phyloP scores from a whole-genome alignment of 2,329 filamentous ascomycete genomes.

The Fusarium devonianum region DNA sequence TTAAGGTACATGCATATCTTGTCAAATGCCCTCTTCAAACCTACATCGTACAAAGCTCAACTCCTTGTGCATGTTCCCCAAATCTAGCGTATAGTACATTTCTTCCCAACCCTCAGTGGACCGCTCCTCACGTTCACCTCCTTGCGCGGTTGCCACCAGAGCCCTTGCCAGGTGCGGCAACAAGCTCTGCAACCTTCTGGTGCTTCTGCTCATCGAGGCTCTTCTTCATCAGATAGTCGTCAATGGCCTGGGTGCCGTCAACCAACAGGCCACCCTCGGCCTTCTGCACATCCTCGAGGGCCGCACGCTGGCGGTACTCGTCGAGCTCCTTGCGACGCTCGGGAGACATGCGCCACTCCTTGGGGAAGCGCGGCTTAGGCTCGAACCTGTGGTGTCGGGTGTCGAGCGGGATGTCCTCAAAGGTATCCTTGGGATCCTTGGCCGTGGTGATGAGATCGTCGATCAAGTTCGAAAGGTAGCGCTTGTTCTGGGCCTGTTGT shows the following conservation, averaged over 20 bases:
- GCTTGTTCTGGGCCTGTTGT: conserved; percentile 94
- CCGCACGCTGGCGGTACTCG: conserved; percentile 60
- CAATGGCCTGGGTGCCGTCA: conserved; percentile 61
- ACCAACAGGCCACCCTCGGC: conserved; percentile 63
- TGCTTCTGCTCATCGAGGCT: conserved; percentile 46
- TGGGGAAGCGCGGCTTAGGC: conserved; percentile 74
- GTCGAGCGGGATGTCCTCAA: conserved; percentile 89
- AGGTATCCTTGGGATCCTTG: conserved; percentile 79
- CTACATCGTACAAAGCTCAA: conserved; percentile 39
- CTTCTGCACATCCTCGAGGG: conserved; percentile 62
- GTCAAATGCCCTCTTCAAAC: conserved; percentile 31
- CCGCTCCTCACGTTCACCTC: conserved; percentile 29
- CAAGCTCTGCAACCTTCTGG: conserved; percentile 45
- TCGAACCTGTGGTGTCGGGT: conserved; percentile 82
- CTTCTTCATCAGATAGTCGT: conserved; percentile 47
- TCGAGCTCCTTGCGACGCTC: conserved; percentile 72
- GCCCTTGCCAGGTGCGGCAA: conserved; percentile 35
- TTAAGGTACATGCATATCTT: conserved; percentile 35
- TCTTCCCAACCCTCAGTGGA: conserved; percentile 12
- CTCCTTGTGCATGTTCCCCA: conserved; percentile 34
- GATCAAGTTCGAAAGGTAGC: conserved; percentile 84
- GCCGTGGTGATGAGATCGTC: conserved; percentile 76
- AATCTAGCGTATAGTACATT: conserved; percentile 39
- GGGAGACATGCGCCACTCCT: conserved; percentile 80
- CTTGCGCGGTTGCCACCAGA: conserved; percentile 30